Evolutionary conservation across 768 basidiomycete genomes (phyloP), one percentile per base, ranked within the genome.

Genomic region (Russula brevipes): DNA sequence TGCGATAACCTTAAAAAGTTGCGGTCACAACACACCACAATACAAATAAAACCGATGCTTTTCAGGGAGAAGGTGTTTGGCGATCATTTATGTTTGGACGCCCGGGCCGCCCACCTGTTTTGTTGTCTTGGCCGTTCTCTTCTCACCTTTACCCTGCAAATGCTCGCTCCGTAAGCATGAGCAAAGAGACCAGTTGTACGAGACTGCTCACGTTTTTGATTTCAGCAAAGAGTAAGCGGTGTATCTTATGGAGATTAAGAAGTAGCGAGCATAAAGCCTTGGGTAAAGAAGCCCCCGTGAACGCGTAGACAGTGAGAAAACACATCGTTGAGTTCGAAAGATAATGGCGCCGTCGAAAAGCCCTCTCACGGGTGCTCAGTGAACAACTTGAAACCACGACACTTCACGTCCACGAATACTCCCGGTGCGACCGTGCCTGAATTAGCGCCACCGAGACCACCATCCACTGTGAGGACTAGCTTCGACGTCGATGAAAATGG

Each of bases 1-100:
- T 47, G 52, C 49, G 31, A 54, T 54, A 33, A 19, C 19, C 59
- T 59, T 59, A 47, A n/a, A 47, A n/a, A 35, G 36, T 53, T 50
- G 39, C 39, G 5, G 19, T n/a, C 41, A 33, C 38, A 24, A 41
- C 5, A 45, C n/a, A 1, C 1, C 24, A 24, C 24, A 24, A 24
- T 24, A 24, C 24, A 24, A 24, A 24, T 24, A 24, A 24, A 24
- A 24, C 1, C 1, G 24, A 1, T 24, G 24, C 24, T 24, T 24
- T 24, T 24, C 24, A 24, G 24, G 24, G 24, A 24, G 24, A 24
- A 24, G 24, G 16, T 38, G 10, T 17, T n/a, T 17, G 54, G 54
- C 12, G 50, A 55, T 49, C 54, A 46, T 4, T 35, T 3, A 53
- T 38, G 9, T 58, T 42, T 41, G 33, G 12, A 41, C 30, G 30